Evolutionary conservation across 2,329 filamentous ascomycete genomes (phyloP).

Genomic region (Exophiala lecanii-corni): DNA sequence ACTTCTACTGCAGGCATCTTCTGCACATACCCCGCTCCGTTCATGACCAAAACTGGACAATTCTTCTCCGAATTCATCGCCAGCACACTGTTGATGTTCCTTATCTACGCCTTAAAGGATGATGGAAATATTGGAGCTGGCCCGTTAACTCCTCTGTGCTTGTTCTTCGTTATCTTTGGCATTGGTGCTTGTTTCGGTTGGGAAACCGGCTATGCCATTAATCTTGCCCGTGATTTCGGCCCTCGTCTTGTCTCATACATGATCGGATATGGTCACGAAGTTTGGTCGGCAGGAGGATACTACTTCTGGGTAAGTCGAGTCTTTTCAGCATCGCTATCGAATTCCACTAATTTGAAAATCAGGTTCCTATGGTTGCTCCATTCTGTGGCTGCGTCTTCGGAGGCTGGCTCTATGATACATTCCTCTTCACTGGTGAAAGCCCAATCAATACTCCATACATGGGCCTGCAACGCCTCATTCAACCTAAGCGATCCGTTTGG

Average conservation of each 20-base stretch:
- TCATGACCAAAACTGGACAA: slow-evolving; percentile 62
- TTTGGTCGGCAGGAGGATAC: slow-evolving; percentile 63
- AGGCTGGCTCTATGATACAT: slow-evolving; percentile 62
- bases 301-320: slow-evolving; percentile 62
- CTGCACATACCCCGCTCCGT: slow-evolving; percentile 60
- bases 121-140: slow-evolving; percentile 49
- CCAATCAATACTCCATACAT: slow-evolving; percentile 65
- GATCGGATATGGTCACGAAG: slow-evolving; percentile 62
- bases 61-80: slow-evolving; percentile 71
- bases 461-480: slow-evolving; percentile 54
- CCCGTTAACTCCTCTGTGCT: slow-evolving; percentile 53
- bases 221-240: slow-evolving; percentile 67
- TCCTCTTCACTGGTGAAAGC: slow-evolving; percentile 63
- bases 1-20: slow-evolving; percentile 67
- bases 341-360: slow-evolving; percentile 10
- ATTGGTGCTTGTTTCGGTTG: slow-evolving; percentile 70
- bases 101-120: slow-evolving; percentile 63
- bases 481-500: slow-evolving; percentile 25
- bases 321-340: not conserved
- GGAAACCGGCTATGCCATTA: slow-evolving; percentile 74
- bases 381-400: slow-evolving; percentile 62
- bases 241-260: slow-evolving; percentile 63
- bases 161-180: slow-evolving; percentile 71
- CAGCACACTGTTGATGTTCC: slow-evolving; percentile 63
- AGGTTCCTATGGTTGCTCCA: slow-evolving; percentile 69